phyloP scores from a whole-genome alignment of 2,329 filamentous ascomycete species.

The Cordyceps cicadae region DNA sequence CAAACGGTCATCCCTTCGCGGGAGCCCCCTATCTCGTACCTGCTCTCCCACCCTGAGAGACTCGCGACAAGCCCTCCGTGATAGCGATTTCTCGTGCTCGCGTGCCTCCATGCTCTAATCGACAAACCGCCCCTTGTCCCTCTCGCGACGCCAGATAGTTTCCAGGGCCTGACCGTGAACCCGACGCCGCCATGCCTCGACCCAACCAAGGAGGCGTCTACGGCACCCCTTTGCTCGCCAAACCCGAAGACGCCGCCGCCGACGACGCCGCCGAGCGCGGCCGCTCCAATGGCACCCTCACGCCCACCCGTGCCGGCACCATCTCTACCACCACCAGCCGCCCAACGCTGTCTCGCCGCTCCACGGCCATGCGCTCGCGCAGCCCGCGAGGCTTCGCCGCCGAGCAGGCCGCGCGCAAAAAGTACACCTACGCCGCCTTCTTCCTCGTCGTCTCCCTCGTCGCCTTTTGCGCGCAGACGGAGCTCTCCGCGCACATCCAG shows the following conservation, averaged over 20 bases:
- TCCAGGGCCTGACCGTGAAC: not conserved
- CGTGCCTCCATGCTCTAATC: slow-evolving; percentile 1
- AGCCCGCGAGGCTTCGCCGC: slow-evolving; percentile 51
- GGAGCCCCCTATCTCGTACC: not conserved
- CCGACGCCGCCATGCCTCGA: slow-evolving; percentile 30
- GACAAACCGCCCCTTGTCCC: not conserved
- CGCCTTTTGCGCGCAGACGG: slow-evolving; percentile 88
- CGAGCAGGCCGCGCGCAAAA: slow-evolving; percentile 52
- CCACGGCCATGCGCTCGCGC: slow-evolving; percentile 62
- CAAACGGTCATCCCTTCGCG: not conserved
- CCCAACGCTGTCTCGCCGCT: slow-evolving; percentile 34
- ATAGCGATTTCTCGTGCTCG: not conserved
- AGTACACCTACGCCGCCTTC: slow-evolving; percentile 78
- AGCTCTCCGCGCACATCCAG: slow-evolving; percentile 92
- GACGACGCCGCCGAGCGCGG: slow-evolving; percentile 20
- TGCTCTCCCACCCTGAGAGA: not conserved
- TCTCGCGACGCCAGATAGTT: not conserved
- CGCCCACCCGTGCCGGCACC: slow-evolving; percentile 20
- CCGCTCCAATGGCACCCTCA: slow-evolving; percentile 17
- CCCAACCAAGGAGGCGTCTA: slow-evolving; percentile 39
- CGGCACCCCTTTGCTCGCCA: slow-evolving; percentile 33
- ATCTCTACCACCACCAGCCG: slow-evolving; percentile 16
- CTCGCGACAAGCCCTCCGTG: not conserved
- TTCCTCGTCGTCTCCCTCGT: slow-evolving; percentile 78
- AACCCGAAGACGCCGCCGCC: slow-evolving; percentile 19